Conservation (phyloP, 306 rosid genomes). For the Pyrus pyrifolia region DNA sequence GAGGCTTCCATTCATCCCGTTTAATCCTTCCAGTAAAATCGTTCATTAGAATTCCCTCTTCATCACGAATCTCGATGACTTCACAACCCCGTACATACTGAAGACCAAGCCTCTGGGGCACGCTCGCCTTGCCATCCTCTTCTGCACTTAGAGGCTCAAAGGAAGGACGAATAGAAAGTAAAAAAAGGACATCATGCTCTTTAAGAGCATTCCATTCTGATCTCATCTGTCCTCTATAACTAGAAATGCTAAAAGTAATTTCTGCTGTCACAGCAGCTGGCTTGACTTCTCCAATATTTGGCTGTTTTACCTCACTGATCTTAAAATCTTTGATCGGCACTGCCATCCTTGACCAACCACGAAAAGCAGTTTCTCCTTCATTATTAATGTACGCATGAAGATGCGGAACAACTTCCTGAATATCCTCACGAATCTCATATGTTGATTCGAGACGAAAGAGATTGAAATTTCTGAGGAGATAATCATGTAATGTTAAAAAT, state of each 20-base stretch:
- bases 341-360: slow-evolving; percentile 99
- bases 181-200: slow-evolving; percentile 90
- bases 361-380: slow-evolving; percentile 84
- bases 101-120: slow-evolving; percentile 90
- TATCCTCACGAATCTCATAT: slow-evolving; percentile 96
- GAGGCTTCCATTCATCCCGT: slow-evolving; percentile 98
- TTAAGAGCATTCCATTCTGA: slow-evolving; percentile 97
- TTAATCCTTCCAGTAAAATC: slow-evolving; percentile 90
- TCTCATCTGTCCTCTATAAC: slow-evolving; percentile 81
- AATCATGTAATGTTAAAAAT: slow-evolving; percentile 96
- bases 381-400: slow-evolving; percentile 82
- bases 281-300: slow-evolving; percentile 97
- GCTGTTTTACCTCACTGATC: slow-evolving; percentile 80
- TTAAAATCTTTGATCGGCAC: slow-evolving; percentile 82
- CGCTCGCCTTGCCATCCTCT: slow-evolving; percentile 81
- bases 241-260: slow-evolving; percentile 78
- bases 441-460: slow-evolving; percentile 98
- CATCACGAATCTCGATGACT: slow-evolving; percentile 84
- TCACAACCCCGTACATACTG: slow-evolving; percentile 94
- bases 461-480: slow-evolving; percentile 88
- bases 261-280: slow-evolving; percentile 90
- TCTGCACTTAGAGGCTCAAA: slow-evolving; percentile 90
- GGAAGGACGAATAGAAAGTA: slow-evolving; percentile 78
- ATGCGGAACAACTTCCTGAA: slow-evolving; percentile 96
- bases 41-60: slow-evolving; percentile 91